Conservation (phyloP, 1,284 basidiomycete species). For the Lentinus polychrous region DNA sequence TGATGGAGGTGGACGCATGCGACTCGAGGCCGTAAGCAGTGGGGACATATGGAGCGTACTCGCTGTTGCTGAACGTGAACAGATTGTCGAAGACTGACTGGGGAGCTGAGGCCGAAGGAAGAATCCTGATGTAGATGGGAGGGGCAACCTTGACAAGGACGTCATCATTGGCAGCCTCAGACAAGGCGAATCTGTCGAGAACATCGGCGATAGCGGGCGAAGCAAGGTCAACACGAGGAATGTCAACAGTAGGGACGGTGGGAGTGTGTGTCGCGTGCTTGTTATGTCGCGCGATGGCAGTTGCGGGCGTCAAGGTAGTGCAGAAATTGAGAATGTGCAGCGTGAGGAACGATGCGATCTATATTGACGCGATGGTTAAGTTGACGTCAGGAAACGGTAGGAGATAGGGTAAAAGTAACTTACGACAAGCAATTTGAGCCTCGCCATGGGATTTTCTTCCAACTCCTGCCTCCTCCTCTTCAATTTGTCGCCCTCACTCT, state of each 20-base stretch:
- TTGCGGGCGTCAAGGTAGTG: slow-evolving; percentile 81
- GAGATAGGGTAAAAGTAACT: slow-evolving; percentile 20
- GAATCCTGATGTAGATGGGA: slow-evolving; percentile 53
- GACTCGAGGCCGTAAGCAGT: no score
- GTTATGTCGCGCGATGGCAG: slow-evolving; percentile 51
- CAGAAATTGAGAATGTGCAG: slow-evolving; percentile 91
- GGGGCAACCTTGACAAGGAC: slow-evolving; percentile 70
- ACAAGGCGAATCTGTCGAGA: slow-evolving; percentile 50
- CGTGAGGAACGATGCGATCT: slow-evolving; percentile 79
- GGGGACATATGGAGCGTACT: background rate
- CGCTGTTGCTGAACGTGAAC: slow-evolving; percentile 1
- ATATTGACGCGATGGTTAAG: slow-evolving; percentile 6
- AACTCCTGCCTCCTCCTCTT: slow-evolving; percentile 34
- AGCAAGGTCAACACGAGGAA: slow-evolving; percentile 56
- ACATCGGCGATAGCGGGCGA: slow-evolving; percentile 53
- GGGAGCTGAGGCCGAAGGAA: slow-evolving; percentile 21
- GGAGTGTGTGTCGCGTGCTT: slow-evolving; percentile 16
- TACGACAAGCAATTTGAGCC: slow-evolving; percentile 86
- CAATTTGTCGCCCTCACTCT: slow-evolving; percentile 20
- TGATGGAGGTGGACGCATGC: slow-evolving; percentile 8
- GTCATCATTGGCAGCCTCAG: slow-evolving; percentile 25
- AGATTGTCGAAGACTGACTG: background rate
- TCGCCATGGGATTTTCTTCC: slow-evolving; percentile 74
- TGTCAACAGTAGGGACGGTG: slow-evolving; percentile 24
- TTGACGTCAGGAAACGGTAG: background rate